phyloP scores from a whole-genome alignment of 495 filamentous ascomycete genomes.

The Penicillium canariense region DNA sequence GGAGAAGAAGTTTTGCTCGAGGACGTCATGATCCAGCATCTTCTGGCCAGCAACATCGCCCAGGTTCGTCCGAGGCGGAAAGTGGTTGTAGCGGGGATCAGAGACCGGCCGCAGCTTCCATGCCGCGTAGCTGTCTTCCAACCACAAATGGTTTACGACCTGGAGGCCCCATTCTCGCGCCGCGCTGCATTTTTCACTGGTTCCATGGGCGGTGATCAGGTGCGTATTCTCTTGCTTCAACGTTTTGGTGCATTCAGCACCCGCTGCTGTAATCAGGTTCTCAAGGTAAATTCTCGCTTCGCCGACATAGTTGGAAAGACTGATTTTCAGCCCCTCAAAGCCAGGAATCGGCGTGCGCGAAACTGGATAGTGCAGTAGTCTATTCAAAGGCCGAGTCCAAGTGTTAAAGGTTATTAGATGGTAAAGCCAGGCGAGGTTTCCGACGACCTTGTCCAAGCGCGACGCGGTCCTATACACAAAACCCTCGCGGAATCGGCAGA shows the following conservation, averaged over 20 bases:
- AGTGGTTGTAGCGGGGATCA: constrained; percentile 71
- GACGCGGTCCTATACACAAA: constrained; percentile 74
- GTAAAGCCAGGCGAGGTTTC: constrained; percentile 91
- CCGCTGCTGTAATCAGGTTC: constrained; percentile 78
- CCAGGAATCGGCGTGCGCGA: constrained; percentile 72
- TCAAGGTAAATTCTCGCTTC: constrained; percentile 93
- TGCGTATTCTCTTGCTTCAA: constrained; percentile 94
- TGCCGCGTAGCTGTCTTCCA: constrained; percentile 94
- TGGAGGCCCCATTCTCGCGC: constrained; percentile 89
- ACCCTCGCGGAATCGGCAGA: constrained; percentile 86
- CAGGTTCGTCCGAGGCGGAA: constrained; percentile 84
- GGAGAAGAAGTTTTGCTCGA: constrained; percentile 57
- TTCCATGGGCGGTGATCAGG: constrained; percentile 82
- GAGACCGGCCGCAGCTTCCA: constrained; percentile 68
- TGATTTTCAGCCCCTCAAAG: constrained; percentile 73
- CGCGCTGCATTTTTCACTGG: constrained; percentile 87
- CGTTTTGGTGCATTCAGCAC: constrained; percentile 85
- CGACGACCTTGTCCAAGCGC: constrained; percentile 72
- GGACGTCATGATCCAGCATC: constrained; percentile 53
- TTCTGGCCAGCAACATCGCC: constrained; percentile 92
- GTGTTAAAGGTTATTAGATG: constrained; percentile 82
- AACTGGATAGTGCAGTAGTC: constrained; percentile 87
- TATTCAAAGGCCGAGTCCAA: constrained; percentile 77
- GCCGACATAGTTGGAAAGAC: constrained; percentile 92
- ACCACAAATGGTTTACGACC: constrained; percentile 92